Evolutionary conservation across 352 stramenopile species (phyloP).

Genomic region (Plasmopara halstedii): DNA sequence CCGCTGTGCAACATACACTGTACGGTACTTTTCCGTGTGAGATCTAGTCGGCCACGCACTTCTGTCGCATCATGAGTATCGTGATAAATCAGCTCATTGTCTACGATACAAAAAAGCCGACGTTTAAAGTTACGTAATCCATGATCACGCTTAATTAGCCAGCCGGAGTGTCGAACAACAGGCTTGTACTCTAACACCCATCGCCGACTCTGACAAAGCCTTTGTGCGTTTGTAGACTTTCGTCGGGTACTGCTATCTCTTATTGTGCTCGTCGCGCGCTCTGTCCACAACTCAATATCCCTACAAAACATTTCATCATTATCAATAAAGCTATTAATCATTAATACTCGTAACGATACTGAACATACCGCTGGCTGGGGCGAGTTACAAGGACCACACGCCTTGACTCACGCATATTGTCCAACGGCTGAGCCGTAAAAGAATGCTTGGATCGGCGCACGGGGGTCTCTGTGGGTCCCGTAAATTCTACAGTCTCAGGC

Average conservation of each 20-base stretch:
- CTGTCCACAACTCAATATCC: conserved; percentile 76
- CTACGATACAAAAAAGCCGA: conserved; percentile 79
- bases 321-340: conserved; percentile 4
- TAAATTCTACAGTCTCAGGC: conserved; percentile 2
- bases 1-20: conserved; percentile 66
- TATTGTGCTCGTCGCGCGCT: conserved; percentile 69
- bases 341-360: neutral
- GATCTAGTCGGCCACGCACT: conserved; percentile 65
- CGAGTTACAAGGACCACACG: conserved; percentile 65
- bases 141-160: conserved; percentile 80
- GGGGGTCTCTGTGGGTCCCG: conserved; percentile 2
- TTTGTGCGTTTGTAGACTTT: conserved; percentile 39
- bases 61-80: conserved; percentile 71
- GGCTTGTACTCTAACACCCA: conserved; percentile 82
- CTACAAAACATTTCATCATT: conserved; percentile 17
- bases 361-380: conserved; percentile 52
- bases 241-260: conserved; percentile 34
- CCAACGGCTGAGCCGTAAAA: conserved; percentile 4
- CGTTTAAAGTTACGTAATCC: conserved; percentile 81
- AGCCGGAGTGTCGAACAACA: conserved; percentile 72
- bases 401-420: conserved; percentile 25
- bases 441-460: conserved; percentile 3
- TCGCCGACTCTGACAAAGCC: conserved; percentile 25
- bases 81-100: conserved; percentile 82
- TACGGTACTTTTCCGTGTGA: conserved; percentile 54